Evolutionary conservation across 768 basidiomycete species (phyloP).

Genomic region (Lyophyllum shimeji): DNA sequence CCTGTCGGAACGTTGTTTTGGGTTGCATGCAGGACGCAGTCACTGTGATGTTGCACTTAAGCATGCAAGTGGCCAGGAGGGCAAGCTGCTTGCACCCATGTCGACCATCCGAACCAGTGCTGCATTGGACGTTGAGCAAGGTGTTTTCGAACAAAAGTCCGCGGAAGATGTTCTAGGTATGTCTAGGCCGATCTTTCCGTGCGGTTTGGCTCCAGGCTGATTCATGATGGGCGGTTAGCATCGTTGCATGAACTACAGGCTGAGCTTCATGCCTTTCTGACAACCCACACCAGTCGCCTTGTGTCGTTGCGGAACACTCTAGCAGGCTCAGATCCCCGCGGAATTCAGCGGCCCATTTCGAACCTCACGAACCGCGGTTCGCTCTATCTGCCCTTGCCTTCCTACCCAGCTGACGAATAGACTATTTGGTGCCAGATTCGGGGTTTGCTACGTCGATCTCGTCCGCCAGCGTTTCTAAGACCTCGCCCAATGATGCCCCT

Average conservation of each 20-base stretch:
- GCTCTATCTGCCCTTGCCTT: not conserved
- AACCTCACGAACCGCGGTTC: not conserved
- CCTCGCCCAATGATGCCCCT: not conserved
- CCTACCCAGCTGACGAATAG: not conserved
- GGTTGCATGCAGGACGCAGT: not conserved
- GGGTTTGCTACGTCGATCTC: not conserved
- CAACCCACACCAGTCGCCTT: slow-evolving; percentile 4
- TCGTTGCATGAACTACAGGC: slow-evolving; percentile 5
- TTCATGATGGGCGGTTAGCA: not conserved
- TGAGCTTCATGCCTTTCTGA: slow-evolving; percentile 10
- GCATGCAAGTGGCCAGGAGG: not conserved
- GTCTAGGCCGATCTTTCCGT: not conserved
- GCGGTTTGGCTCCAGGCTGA: not conserved
- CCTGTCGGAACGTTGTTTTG: not conserved
- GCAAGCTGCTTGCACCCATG: not conserved
- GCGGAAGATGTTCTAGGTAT: not conserved
- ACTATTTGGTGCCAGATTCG: not conserved
- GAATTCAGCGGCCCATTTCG: not conserved
- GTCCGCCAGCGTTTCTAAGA: not conserved
- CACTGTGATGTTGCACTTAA: not conserved
- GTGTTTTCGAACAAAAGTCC: not conserved
- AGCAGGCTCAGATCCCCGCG: not conserved
- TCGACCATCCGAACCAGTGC: not conserved
- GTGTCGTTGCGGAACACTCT: not conserved
- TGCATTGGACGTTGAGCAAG: not conserved